A percentile compares a stretch with the other conserved stretches of the same genome.
phyloP scores from a whole-genome alignment of 2,329 filamentous ascomycete genomes.

The Trichoderma sp. region DNA sequence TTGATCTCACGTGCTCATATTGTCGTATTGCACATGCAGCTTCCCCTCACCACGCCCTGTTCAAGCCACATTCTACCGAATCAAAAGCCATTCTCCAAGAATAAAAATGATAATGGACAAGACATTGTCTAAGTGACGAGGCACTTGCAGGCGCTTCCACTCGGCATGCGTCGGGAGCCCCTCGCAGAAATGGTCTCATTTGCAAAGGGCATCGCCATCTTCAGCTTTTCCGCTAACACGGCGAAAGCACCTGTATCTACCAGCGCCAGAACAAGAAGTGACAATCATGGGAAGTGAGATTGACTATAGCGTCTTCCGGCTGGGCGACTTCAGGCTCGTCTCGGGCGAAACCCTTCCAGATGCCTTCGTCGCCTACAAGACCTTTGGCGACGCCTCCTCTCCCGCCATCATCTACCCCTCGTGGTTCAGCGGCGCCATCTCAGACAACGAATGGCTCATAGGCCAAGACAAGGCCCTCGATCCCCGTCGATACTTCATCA shows the following conservation, averaged over 20 bases:
- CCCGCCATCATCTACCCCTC: slow-evolving; percentile 76
- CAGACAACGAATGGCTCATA: slow-evolving; percentile 75
- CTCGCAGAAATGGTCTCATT: neutral
- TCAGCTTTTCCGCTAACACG: neutral
- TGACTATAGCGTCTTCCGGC: slow-evolving; percentile 45
- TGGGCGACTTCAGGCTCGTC: slow-evolving; percentile 69
- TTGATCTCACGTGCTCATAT: neutral
- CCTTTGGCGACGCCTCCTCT: slow-evolving; percentile 63
- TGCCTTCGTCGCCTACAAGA: slow-evolving; percentile 76
- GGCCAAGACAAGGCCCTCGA: slow-evolving; percentile 65
- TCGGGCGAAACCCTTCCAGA: slow-evolving; percentile 62
- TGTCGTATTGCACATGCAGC: neutral
- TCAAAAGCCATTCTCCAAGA: neutral
- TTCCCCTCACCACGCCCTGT: slow-evolving; percentile 16
- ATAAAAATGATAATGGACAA: neutral
- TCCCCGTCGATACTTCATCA: slow-evolving; percentile 55
- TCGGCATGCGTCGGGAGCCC: neutral
- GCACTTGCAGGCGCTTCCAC: neutral
- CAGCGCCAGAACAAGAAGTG: neutral
- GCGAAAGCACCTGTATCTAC: neutral
- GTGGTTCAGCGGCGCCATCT: slow-evolving; percentile 67
- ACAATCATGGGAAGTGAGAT: slow-evolving; percentile 13
- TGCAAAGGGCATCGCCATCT: neutral
- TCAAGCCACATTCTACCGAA: neutral
- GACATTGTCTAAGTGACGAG: neutral